Evolutionary conservation across 208 protist species (phyloP).

Genomic region (Leishmania major): DNA sequence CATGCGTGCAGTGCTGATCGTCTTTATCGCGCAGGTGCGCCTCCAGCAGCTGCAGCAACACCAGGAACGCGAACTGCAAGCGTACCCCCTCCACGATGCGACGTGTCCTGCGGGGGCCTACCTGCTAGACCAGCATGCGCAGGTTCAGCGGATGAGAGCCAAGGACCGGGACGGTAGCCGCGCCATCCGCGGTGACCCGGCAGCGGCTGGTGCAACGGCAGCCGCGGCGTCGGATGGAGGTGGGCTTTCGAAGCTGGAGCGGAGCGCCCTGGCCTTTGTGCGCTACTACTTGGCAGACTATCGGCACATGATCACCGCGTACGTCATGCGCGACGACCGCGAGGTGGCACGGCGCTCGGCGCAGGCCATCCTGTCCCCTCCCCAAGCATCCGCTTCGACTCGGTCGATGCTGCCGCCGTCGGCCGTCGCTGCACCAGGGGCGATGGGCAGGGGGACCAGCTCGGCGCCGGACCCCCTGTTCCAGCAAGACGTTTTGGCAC

Average conservation of each 20-base stretch:
- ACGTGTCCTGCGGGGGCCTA: slow-evolving; percentile 8
- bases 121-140: slow-evolving; percentile 7
- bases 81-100: slow-evolving; percentile 9
- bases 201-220: neutral
- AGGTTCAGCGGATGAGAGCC: neutral
- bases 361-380: slow-evolving; percentile 43
- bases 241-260: slow-evolving; percentile 42
- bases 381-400: neutral
- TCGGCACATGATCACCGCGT: slow-evolving; percentile 43
- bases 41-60: slow-evolving; percentile 20
- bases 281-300: slow-evolving; percentile 41
- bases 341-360: slow-evolving; percentile 62
- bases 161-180: neutral
- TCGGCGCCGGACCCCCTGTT: slow-evolving; percentile 15
- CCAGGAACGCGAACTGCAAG: slow-evolving; percentile 25
- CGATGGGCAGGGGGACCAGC: neutral
- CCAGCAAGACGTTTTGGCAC: slow-evolving; percentile 1
- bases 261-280: slow-evolving; percentile 45
- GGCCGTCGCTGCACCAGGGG: neutral
- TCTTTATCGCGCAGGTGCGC: slow-evolving; percentile 56
- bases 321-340: slow-evolving; percentile 61
- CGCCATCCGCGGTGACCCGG: neutral
- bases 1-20: slow-evolving; percentile 53
- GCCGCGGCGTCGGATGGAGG: neutral
- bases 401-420: neutral